Base-by-base conservation (phyloP, 1,139 yeast genomes). In the Diutina neorugosa region DNA sequence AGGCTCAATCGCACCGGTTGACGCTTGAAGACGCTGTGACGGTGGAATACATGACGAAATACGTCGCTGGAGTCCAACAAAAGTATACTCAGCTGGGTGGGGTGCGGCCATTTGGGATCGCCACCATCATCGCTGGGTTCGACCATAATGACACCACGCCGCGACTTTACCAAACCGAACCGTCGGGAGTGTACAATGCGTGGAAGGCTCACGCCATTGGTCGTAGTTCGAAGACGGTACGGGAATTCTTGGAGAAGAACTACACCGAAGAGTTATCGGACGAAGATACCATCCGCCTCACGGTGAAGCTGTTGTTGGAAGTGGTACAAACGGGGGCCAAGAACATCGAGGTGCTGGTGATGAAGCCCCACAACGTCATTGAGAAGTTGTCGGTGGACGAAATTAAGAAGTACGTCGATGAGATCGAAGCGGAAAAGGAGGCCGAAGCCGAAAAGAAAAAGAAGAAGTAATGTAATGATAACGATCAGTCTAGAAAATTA, bases 141-240 rank as follows among this genome's bases (percentile, higher is more conserved):
- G 98, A 94, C 70, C 84, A 85, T 54, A 84, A 86, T 62, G 96
- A 89, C 67, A 71, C 70, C 23, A 79, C 77, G 44, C 98, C 98
- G 51, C 82, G 81, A 66, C 78, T 94, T 61, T 93, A 85, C 70
- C 95, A 88, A 69, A 93, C 98, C 19, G 99, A 93, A 68, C 98
- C 98, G 51, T 86, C 96, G 50, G 99, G 99, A 31, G 94, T 93
- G 59, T 93, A 86, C 66, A 89, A 95, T 54, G 96, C 98, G n/a
- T 93, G 98, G 98, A 89, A 91, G 68, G 98, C 98, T 20, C 94
- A 89, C 67, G 91, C 98, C 23, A 93, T 94, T 65, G 99, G 99
- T 55, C 83, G 96, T 65, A 87, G 95, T 56, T 81, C 95, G 57
- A 93, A 93, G 69, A 93, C 98, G 1, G 98, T 94, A 40, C 84